Percentiles rank a stretch among this genome's conserved stretches.
These are phyloP conservation scores for Syncephalastrum monosporum DNA, from an alignment of 371 early-diverging fungal genomes.

Conservation along the genomic window DNA sequence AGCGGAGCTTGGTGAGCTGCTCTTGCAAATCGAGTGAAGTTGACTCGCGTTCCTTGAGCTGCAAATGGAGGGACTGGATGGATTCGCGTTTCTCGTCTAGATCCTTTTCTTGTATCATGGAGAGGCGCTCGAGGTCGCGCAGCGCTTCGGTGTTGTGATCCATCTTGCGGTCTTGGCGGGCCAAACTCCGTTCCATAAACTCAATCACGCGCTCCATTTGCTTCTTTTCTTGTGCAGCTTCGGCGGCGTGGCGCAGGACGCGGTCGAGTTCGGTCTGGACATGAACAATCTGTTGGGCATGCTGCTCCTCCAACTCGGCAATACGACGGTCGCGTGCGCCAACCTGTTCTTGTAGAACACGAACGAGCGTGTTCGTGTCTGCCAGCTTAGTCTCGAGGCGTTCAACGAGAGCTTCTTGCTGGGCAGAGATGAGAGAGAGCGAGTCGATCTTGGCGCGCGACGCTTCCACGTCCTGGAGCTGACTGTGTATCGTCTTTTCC, in stretches of 20 bases:
- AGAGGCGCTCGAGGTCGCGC: conserved; percentile 23
- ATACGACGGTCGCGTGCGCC: no score
- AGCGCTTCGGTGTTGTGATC: conserved; percentile 26
- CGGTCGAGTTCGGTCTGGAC: conserved; percentile 23
- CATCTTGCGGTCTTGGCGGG: conserved; percentile 28
- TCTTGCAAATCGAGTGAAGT: conserved; percentile 4
- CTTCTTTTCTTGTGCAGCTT: conserved; percentile 30
- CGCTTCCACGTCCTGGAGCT: no score
- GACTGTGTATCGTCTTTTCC: no score
- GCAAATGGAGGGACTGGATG: conserved; percentile 18
- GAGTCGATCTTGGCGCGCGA: no score
- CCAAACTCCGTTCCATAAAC: conserved; percentile 29
- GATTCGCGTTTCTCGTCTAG: conserved; percentile 22
- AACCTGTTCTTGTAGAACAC: no score
- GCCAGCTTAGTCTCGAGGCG: no score
- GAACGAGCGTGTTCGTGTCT: no score
- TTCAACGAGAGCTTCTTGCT: no score
- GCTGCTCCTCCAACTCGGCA: no score
- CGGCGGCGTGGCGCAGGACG: conserved; percentile 30
- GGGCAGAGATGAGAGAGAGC: no score
- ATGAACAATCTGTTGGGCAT: neutral
- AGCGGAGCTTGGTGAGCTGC: conserved; percentile 4
- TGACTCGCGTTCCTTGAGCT: neutral
- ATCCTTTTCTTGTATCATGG: conserved; percentile 22
- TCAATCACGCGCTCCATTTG: conserved; percentile 28